A percentile compares a stretch with the other conserved stretches of the same genome.
Evolutionary conservation across 257 asterid genomes (phyloP).

Genomic region (Salvia splendens): DNA sequence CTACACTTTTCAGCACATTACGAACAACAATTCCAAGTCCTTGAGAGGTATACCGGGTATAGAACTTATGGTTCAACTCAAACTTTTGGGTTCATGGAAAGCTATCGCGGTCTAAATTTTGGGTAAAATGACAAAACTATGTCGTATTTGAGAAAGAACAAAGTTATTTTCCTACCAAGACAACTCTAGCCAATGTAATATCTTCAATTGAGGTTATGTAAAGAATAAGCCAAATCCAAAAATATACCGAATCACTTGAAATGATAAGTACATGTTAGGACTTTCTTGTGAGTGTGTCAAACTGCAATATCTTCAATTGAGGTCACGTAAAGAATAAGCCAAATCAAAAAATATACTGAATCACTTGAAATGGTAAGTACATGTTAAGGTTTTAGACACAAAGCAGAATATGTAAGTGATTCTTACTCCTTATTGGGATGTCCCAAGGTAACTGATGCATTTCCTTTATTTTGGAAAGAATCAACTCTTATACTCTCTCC

Average conservation of each 20-base stretch:
- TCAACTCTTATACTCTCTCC: too few species aligned
- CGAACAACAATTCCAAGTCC: background rate
- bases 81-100: conserved; percentile 1
- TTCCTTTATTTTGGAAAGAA: too few species aligned
- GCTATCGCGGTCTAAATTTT: background rate
- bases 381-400: background rate
- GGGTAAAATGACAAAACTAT: background rate
- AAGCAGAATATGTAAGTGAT: background rate
- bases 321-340: conserved; percentile 8
- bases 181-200: conserved; percentile 6
- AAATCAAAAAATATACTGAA: background rate
- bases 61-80: background rate
- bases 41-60: background rate
- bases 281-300: background rate
- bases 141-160: background rate
- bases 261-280: background rate
- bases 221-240: conserved; percentile 8
- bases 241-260: background rate
- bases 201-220: background rate
- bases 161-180: background rate
- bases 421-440: too few species aligned
- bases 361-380: background rate
- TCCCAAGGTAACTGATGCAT: too few species aligned
- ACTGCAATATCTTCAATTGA: background rate
- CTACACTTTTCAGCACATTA: background rate